Conservation (phyloP, 768 basidiomycete species). For the Epithele typhae region DNA sequence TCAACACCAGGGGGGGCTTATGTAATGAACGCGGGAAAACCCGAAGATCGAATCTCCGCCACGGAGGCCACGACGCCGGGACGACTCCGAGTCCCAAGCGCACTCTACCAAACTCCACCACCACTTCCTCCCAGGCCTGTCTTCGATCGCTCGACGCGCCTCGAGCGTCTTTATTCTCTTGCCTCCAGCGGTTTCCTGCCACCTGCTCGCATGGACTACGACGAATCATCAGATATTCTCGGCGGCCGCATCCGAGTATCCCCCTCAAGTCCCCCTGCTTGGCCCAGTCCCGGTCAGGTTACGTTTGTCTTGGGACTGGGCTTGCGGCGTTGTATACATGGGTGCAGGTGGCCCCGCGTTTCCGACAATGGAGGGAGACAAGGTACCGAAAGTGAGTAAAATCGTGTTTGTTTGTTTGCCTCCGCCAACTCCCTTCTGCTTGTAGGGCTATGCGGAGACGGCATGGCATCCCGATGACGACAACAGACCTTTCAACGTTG, state of each 20-base stretch:
- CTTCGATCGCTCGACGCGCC: too few relatives aligned
- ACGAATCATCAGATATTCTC: constrained; percentile 70
- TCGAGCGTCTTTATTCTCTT: too few relatives aligned
- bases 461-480: constrained; percentile 85
- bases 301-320: constrained; percentile 12
- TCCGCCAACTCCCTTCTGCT: constrained; percentile 2
- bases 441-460: constrained; percentile 64
- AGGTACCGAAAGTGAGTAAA: constrained; percentile 57
- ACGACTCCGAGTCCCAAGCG: constrained; percentile 1
- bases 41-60: constrained; percentile 10
- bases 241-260: constrained; percentile 42
- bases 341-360: constrained; percentile 28
- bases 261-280: constrained; percentile 33
- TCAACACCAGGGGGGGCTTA: too few relatives aligned
- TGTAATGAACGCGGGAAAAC: too few relatives aligned
- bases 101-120: background rate
- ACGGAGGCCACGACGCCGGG: constrained; percentile 4
- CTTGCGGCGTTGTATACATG: constrained; percentile 8
- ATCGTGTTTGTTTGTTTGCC: background rate
- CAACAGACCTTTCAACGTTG: constrained; percentile 80
- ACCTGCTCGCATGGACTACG: constrained; percentile 38
- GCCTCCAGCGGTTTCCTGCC: too few relatives aligned
- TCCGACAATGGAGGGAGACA: constrained; percentile 58
- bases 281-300: constrained; percentile 17
- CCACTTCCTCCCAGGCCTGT: too few relatives aligned